phyloP scores from a whole-genome alignment of 2,329 filamentous ascomycete genomes.

The Fusarium liriodendri region DNA sequence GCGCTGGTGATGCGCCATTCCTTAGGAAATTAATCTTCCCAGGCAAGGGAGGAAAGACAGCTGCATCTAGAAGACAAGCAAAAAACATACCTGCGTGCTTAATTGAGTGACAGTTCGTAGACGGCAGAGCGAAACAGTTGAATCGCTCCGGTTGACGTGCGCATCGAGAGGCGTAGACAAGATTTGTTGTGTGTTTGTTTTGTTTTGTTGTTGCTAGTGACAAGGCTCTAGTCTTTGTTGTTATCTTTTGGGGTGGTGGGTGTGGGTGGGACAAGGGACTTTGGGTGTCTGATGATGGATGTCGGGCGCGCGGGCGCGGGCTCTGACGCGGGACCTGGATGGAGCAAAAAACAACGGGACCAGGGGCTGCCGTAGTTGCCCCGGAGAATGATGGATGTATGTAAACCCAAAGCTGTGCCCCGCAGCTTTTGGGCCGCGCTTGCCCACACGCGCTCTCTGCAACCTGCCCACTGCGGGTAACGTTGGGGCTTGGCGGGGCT shows the following conservation, averaged over 20 bases:
- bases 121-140: slow-evolving; percentile 24
- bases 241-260: neutral
- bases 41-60: slow-evolving; percentile 5
- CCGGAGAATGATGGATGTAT: slow-evolving; percentile 19
- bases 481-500: slow-evolving; percentile 6
- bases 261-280: neutral
- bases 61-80: neutral
- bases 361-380: slow-evolving; percentile 41
- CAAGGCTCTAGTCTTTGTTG: neutral
- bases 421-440: neutral
- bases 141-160: slow-evolving; percentile 26
- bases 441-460: slow-evolving; percentile 6
- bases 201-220: neutral
- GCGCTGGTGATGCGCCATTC: slow-evolving; percentile 16
- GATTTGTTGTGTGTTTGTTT: neutral
- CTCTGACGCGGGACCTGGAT: neutral
- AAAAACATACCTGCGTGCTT: slow-evolving; percentile 33
- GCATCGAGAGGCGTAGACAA: slow-evolving; percentile 37
- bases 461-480: slow-evolving; percentile 13
- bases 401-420: neutral
- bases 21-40: slow-evolving; percentile 6
- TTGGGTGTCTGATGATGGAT: slow-evolving; percentile 32
- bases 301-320: slow-evolving; percentile 30
- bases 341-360: slow-evolving; percentile 31
- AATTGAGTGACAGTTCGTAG: slow-evolving; percentile 30